Conservation (phyloP, 2,329 filamentous ascomycete genomes). For the Penicillium sp. region DNA sequence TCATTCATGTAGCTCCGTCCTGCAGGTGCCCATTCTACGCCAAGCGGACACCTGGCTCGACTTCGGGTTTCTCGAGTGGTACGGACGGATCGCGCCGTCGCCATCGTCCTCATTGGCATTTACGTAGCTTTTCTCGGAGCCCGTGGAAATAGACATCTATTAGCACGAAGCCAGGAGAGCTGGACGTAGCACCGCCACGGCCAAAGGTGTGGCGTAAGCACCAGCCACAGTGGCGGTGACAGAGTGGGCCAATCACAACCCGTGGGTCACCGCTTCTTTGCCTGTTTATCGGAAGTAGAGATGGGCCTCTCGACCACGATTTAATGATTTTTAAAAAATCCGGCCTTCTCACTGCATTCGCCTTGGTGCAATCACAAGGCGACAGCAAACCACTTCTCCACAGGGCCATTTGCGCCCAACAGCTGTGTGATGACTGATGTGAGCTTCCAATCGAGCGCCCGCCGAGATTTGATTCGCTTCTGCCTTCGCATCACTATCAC, state of each 20-base stretch:
- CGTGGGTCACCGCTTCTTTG: constrained; percentile 32
- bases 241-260: constrained; percentile 23
- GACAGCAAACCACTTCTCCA: constrained; percentile 28
- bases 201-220: neutral
- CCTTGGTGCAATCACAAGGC: constrained; percentile 20
- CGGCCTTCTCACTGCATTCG: neutral
- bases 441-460: constrained; percentile 12
- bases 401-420: constrained; percentile 18
- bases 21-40: neutral
- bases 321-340: too few species aligned
- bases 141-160: neutral
- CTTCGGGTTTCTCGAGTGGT: neutral
- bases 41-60: neutral
- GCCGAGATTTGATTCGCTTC: constrained; percentile 17
- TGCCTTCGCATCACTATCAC: constrained; percentile 21
- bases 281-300: neutral
- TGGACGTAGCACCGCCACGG: constrained; percentile 11
- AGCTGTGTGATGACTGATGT: constrained; percentile 8
- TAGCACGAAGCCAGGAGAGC: neutral
- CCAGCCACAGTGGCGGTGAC: constrained; percentile 37
- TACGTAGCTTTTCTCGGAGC: neutral
- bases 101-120: constrained; percentile 6
- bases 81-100: constrained; percentile 2
- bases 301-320: neutral
- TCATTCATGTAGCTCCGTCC: neutral